Base-by-base conservation (phyloP, 345 rosid species). In the Pistacia integerrima region DNA sequence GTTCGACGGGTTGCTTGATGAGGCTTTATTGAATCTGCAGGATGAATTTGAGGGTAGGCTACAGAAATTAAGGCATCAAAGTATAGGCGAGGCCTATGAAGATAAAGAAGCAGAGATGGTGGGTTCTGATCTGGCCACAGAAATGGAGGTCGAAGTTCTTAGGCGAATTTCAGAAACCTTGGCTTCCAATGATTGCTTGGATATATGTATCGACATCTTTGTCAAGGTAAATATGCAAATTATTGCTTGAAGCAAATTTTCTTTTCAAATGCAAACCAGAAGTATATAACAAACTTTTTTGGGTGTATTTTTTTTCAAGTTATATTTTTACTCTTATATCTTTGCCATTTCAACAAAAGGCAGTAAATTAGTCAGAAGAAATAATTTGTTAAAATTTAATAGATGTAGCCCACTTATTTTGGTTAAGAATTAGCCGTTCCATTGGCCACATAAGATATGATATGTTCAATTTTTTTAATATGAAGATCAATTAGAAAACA, bases 1-100 rank as follows among this genome's bases (percentile, higher is more conserved):
- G 75, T 90, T 90, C 41, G 92, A 90, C 9, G 94, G 94, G 70
- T 82, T 87, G 83, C 87, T 90, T 18, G 94, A 90, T 64, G 85
- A 88, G 60, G 86, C 94, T 54, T 80, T 90, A 69, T 88, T 87
- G 46, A 82, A 85, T 69, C 80, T 90, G 79, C 92, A 90, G 77
- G 91, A 87, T 62, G 90, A 88, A 62, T 88, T 77, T 67, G 89
- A 87, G 75, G 76, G 74, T 30, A 55, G 86, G 38, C 73, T 88
- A 74, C 87, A 79, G 69, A 83, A 82, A 49, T 67, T 87, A 25
- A 84, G 46, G 83, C 91, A 90, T 78, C 84, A 73, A 67, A 77
- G 68, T 14, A 66, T 82, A 10, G 84, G 82, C 25, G 87, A 80
- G 67, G 30, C 62, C 1, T 38, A 58, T 41, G 69, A 57, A 48